Conservation (phyloP, 148 eudicot species). For the Fallopia convolvulus region DNA sequence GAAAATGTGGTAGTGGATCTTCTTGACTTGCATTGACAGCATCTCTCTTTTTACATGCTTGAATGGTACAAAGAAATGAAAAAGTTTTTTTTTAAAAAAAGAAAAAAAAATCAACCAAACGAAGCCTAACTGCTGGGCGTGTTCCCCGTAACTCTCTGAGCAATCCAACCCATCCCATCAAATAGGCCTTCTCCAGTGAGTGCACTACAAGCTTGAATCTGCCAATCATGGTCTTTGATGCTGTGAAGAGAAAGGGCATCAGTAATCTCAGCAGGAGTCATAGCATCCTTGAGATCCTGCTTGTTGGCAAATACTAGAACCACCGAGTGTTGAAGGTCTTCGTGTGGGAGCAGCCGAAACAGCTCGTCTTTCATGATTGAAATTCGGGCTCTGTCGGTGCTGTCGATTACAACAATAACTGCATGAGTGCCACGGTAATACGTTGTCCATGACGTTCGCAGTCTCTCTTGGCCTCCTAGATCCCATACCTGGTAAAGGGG, state of each 20-base stretch:
- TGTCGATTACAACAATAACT: slow-evolving; percentile 78
- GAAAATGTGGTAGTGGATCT: background rate
- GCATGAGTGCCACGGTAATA: slow-evolving; percentile 96
- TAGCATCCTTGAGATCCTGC: slow-evolving; percentile 86
- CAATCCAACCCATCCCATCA: slow-evolving; percentile 95
- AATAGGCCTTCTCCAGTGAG: slow-evolving; percentile 92
- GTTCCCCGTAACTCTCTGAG: slow-evolving; percentile 77
- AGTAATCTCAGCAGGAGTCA: slow-evolving; percentile 86
- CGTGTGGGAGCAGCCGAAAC: slow-evolving; percentile 68
- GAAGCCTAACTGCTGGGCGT: slow-evolving; percentile 17
- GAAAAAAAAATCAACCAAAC: too few relatives aligned
- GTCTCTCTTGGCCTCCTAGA: slow-evolving; percentile 94
- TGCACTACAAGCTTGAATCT: slow-evolving; percentile 86
- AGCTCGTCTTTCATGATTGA: slow-evolving; percentile 88
- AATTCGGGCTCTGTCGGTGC: slow-evolving; percentile 85
- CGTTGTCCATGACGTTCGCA: slow-evolving; percentile 91
- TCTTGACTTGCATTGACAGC: background rate
- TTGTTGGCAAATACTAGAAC: slow-evolving; percentile 79
- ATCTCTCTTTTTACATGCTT: background rate
- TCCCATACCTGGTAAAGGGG: slow-evolving; percentile 67
- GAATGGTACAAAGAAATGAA: background rate
- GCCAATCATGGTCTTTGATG: slow-evolving; percentile 93
- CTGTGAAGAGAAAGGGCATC: slow-evolving; percentile 95
- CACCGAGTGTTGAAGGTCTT: slow-evolving; percentile 73
- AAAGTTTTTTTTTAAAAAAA: background rate